Conservation (phyloP, 1,139 yeast species). For the Trichomonascaceae sp. region DNA sequence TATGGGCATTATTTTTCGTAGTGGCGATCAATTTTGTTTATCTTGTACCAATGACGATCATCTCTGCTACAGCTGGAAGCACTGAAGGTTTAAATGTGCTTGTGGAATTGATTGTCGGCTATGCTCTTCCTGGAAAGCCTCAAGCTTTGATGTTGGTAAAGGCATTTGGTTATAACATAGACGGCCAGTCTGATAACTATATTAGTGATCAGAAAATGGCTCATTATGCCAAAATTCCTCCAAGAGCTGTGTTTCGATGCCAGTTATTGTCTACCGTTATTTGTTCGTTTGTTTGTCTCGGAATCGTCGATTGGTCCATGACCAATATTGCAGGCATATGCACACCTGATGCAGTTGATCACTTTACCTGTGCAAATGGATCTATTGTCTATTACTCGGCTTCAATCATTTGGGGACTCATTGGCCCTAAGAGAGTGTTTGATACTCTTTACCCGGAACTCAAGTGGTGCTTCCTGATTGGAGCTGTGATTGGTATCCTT, state of each 20-base stretch:
- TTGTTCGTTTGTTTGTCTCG: slow-evolving; percentile 42
- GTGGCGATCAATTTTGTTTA: slow-evolving; percentile 50
- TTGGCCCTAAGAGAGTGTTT: slow-evolving; percentile 57
- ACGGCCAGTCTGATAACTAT: slow-evolving; percentile 55
- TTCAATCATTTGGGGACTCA: slow-evolving; percentile 50
- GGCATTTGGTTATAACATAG: slow-evolving; percentile 54
- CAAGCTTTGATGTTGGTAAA: slow-evolving; percentile 52
- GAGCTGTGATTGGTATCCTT: slow-evolving; percentile 33
- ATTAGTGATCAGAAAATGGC: slow-evolving; percentile 53
- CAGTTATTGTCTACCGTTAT: slow-evolving; percentile 42
- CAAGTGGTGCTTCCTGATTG: slow-evolving; percentile 39
- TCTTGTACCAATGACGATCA: slow-evolving; percentile 45
- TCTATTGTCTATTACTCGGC: slow-evolving; percentile 45
- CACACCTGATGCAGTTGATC: slow-evolving; percentile 33
- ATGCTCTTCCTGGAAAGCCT: slow-evolving; percentile 58
- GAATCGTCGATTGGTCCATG: slow-evolving; percentile 49
- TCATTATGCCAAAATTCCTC: slow-evolving; percentile 56
- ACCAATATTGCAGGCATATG: slow-evolving; percentile 45
- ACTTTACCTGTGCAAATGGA: slow-evolving; percentile 34
- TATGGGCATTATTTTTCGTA: slow-evolving; percentile 53
- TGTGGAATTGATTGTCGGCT: slow-evolving; percentile 52
- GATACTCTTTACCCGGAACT: slow-evolving; percentile 41
- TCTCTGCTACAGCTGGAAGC: slow-evolving; percentile 48
- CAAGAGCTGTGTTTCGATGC: slow-evolving; percentile 52
- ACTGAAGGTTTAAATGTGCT: slow-evolving; percentile 51